phyloP scores from a whole-genome alignment of 495 filamentous ascomycete species.

The Letharia columbiana region DNA sequence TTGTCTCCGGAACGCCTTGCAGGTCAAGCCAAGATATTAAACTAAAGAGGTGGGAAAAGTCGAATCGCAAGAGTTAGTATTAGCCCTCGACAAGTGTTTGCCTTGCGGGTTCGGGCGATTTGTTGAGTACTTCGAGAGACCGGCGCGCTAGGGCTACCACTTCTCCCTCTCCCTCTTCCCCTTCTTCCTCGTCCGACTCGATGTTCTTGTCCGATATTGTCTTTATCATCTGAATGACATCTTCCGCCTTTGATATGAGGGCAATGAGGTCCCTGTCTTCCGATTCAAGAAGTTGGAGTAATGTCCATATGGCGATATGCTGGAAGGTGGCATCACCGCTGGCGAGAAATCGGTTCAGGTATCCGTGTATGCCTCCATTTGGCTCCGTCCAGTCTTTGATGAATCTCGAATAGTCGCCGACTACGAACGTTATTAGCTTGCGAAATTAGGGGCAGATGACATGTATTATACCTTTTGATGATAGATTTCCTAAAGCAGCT shows the following conservation, averaged over 20 bases:
- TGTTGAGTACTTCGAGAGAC: constrained; percentile 77
- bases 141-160: constrained; percentile 85
- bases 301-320: constrained; percentile 97
- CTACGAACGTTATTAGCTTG: constrained; percentile 39
- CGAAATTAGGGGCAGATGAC: not conserved
- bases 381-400: constrained; percentile 88
- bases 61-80: constrained; percentile 9
- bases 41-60: not conserved
- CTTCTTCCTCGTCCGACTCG: constrained; percentile 81
- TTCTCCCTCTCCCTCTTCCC: constrained; percentile 86
- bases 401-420: constrained; percentile 94
- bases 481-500: constrained; percentile 88
- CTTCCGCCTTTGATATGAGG: constrained; percentile 76
- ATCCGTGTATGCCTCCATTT: constrained; percentile 89
- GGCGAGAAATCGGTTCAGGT: constrained; percentile 82
- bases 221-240: constrained; percentile 84
- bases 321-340: constrained; percentile 97
- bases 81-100: constrained; percentile 47
- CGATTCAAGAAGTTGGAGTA: constrained; percentile 90
- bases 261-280: constrained; percentile 78
- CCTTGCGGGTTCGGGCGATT: constrained; percentile 35
- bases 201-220: constrained; percentile 81
- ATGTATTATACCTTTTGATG: constrained; percentile 76
- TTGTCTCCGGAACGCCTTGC: constrained; percentile 22
- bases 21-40: constrained; percentile 8